phyloP scores from a whole-genome alignment of 225 moss, liverwort and hornwort genomes.

The Pseudisothecium myosuroides region DNA sequence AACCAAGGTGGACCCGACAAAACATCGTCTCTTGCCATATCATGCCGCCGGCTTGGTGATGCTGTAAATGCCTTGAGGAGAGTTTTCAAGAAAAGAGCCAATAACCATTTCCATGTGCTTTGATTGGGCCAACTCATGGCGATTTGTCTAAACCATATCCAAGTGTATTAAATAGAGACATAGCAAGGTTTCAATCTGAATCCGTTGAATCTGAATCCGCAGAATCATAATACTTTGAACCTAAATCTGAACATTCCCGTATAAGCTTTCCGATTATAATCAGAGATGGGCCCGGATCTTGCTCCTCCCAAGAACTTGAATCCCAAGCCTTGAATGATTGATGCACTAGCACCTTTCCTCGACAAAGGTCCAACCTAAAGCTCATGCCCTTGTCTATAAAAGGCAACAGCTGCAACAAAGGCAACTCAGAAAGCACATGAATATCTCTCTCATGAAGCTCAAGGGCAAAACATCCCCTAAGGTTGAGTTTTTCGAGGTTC shows the following conservation, averaged over 20 bases:
- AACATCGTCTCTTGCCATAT: too few relatives aligned
- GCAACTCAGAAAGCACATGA: background rate
- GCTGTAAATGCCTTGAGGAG: background rate
- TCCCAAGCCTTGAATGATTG: rapidly evolving
- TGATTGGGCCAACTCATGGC: background rate
- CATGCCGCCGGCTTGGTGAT: rapidly evolving
- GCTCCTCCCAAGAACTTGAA: too few relatives aligned
- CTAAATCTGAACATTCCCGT: too few relatives aligned
- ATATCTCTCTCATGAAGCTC: background rate
- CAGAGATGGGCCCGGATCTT: rapidly evolving
- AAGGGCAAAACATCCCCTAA: rapidly evolving
- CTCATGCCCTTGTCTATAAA: too few relatives aligned
- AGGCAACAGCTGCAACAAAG: background rate
- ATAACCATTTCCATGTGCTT: background rate
- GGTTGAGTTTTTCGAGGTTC: background rate
- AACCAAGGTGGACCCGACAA: too few relatives aligned
- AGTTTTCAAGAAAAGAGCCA: background rate
- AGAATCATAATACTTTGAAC: too few relatives aligned
- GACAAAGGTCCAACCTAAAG: background rate
- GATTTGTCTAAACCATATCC: too few relatives aligned
- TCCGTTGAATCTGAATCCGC: background rate
- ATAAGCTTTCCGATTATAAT: rapidly evolving
- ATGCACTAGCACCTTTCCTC: background rate
- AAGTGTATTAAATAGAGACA: too few relatives aligned
- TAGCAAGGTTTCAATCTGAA: too few relatives aligned